Evolutionary conservation across 2,329 filamentous ascomycete genomes (phyloP).

Genomic region (Epichloe sylvatica): DNA sequence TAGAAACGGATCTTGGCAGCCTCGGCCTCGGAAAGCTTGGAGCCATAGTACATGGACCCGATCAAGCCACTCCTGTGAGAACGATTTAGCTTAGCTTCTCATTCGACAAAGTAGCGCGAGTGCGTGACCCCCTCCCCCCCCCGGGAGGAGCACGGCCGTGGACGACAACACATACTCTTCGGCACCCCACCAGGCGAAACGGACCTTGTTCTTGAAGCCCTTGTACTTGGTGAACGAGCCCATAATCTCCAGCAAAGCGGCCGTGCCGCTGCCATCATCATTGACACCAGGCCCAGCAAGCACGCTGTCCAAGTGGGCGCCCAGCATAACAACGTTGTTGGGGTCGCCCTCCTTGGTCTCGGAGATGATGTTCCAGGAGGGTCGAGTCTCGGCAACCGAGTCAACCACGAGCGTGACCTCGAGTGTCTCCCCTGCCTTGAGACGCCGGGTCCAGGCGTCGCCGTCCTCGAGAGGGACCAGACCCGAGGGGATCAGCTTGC

Average conservation of each 20-base stretch:
- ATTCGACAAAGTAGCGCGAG: too few species aligned
- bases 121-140: too few species aligned
- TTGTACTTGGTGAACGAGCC: constrained; percentile 20
- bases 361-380: constrained; percentile 26
- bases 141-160: too few species aligned
- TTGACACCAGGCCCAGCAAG: constrained; percentile 25
- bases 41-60: constrained; percentile 28
- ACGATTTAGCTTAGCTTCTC: not conserved
- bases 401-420: constrained; percentile 19
- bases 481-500: constrained; percentile 19
- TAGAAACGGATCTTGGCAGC: constrained; percentile 48
- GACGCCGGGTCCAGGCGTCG: constrained; percentile 17
- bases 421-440: constrained; percentile 18
- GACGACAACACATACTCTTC: constrained; percentile 20
- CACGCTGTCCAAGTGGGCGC: constrained; percentile 26
- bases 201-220: constrained; percentile 25
- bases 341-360: constrained; percentile 26
- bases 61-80: constrained; percentile 23
- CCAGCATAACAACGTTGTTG: constrained; percentile 26
- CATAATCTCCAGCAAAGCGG: constrained; percentile 22
- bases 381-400: constrained; percentile 17
- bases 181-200: constrained; percentile 26
- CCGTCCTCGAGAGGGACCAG: constrained; percentile 20
- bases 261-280: constrained; percentile 25
- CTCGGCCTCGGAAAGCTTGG: constrained; percentile 21